Conservation (phyloP, 2,329 filamentous ascomycete species). For the Paecilomyces sp. region DNA sequence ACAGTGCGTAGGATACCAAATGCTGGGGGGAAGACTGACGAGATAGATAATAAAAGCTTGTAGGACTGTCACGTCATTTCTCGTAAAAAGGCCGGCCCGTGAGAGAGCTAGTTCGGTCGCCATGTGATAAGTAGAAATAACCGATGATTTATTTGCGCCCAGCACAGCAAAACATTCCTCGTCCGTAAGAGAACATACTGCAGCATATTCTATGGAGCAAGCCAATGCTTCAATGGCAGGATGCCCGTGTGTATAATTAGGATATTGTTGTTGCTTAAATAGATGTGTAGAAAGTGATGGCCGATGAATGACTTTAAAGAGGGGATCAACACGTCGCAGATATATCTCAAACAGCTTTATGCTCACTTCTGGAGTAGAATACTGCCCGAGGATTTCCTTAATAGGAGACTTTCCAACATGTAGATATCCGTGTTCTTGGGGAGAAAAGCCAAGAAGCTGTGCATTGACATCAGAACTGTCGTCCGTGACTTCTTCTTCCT, state of each 20-base stretch:
- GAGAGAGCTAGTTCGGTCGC: conserved; percentile 18
- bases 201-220: conserved; percentile 18
- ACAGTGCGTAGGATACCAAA: neutral
- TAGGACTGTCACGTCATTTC: conserved; percentile 23
- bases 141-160: conserved; percentile 9
- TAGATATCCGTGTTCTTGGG: neutral
- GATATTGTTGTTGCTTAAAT: conserved; percentile 18
- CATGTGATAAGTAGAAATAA: conserved; percentile 15
- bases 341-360: conserved; percentile 17
- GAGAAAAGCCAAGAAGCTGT: neutral
- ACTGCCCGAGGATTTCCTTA: neutral
- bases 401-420: neutral
- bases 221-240: conserved; percentile 17
- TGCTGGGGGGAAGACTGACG: conserved; percentile 8
- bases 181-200: conserved; percentile 17
- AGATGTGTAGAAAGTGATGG: conserved; percentile 20
- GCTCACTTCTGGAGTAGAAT: neutral
- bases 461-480: neutral
- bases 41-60: conserved; percentile 25
- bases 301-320: conserved; percentile 24
- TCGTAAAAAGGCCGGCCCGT: conserved; percentile 20
- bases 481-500: neutral
- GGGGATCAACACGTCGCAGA: conserved; percentile 20
- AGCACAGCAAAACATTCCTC: conserved; percentile 15
- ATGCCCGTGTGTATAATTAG: conserved; percentile 21